Evolutionary conservation across 192 early-diverging fungal genomes (phyloP), one percentile per base, ranked within the genome.

Genomic region (Umbelopsis sp.): DNA sequence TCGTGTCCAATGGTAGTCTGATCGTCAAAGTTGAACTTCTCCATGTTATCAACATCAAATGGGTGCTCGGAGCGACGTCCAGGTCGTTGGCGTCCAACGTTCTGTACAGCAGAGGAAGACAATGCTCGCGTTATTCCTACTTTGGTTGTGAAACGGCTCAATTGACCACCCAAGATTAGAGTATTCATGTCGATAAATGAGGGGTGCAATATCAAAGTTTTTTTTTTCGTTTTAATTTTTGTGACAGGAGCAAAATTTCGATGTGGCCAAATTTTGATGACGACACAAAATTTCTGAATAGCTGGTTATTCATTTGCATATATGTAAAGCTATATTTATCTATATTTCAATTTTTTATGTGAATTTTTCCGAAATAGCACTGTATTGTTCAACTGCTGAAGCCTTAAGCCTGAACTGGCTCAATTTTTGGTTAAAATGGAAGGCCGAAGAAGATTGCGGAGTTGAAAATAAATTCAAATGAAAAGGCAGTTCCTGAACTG

Each of bases 1-100:
- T 82, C 78, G 68, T 85, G 80, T 47, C 85, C 87, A 38, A 76
- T 68, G n/a, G 82, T 86, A n/a, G 87, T 81, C 22, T 83, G 83
- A 68, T 85, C 82, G 62, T 88, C 83, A 54, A 88, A 88, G 6
- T 76, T 41, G 59, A 85, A 88, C 12, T 79, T 76, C 41, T 81
- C 77, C 75, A 88, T 69, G 53, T 77, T 77, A 22, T 81, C 76
- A 45, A 86, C 77, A 65, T 88, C 85, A 71, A 82, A 69, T 36
- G 56, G 56, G 31, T 62, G 56, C 31, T 62, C 56, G 17, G 56
- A 62, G 12, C 56, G 56, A 62, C 56, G 56, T 62, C 56, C 56
- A 29, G 56, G 56, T 62, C 31, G 9, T 26, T 62, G 56, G 17
- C 56, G 56, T 62, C 56, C 56, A 20, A 26, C 29, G 7, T 29